Evolutionary conservation across 2,329 filamentous ascomycete species (phyloP).

Genomic region (Ophiostoma triangulosporum): DNA sequence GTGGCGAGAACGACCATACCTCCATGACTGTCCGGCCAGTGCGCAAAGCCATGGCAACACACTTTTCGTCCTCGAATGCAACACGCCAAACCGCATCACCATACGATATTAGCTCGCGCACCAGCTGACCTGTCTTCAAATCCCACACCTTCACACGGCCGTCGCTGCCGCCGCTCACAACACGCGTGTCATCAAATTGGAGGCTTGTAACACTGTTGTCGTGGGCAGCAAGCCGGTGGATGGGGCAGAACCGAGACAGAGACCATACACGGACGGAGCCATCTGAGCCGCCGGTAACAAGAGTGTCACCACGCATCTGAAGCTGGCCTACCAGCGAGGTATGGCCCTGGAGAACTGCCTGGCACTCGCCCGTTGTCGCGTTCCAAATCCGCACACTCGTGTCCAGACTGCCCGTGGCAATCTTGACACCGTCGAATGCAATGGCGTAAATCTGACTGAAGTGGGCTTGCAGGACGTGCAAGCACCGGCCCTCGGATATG

Average conservation of each 20-base stretch:
- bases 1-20: constrained; percentile 92
- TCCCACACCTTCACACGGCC: constrained; percentile 99
- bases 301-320: constrained; percentile 85
- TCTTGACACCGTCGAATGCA: constrained; percentile 84
- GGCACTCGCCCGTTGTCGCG: constrained; percentile 67
- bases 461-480: constrained; percentile 81
- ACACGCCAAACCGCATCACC: constrained; percentile 96
- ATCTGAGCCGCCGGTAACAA: constrained; percentile 92
- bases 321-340: constrained; percentile 93
- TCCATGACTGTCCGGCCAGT: constrained; percentile 90
- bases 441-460: constrained; percentile 99
- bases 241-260: constrained; percentile 74
- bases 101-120: constrained; percentile 80
- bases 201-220: constrained; percentile 97
- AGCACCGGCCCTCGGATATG: constrained; percentile 85
- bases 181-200: constrained; percentile 90
- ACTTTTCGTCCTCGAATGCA: constrained; percentile 96
- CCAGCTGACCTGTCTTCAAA: constrained; percentile 75
- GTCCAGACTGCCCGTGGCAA: constrained; percentile 90
- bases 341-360: constrained; percentile 89
- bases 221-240: constrained; percentile 88
- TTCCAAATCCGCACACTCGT: constrained; percentile 98
- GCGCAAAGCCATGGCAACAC: constrained; percentile 84
- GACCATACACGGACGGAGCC: constrained; percentile 96
- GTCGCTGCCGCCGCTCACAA: constrained; percentile 91